Base-by-base conservation (phyloP, 768 basidiomycete genomes). In the Leccinum disarticulatum region DNA sequence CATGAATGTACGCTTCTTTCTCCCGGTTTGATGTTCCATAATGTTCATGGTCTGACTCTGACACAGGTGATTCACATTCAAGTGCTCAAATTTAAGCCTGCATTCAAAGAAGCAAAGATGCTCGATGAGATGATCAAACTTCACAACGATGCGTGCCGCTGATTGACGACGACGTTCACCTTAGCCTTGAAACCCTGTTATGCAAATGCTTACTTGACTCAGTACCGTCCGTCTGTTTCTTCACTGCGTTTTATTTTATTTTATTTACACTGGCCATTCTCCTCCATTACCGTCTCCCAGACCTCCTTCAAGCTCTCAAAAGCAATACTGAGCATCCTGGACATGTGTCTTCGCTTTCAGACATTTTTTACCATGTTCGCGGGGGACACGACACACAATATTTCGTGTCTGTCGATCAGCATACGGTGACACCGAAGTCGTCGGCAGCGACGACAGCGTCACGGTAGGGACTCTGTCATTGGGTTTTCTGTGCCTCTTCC, bases 41-140 rank as follows among this genome's bases (percentile, higher is more conserved):
- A 3, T 31, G n/a, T 31, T 15, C 13, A 22, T 7, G 5, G 19
- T 9, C 19, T 52, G 48, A 62, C 25, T 59, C 43, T 59, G 54
- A 17, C 56, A 51, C 53, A 91, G 90, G 89, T 92, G 53, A 78
- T 93, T 49, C 85, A 91, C 62, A 75, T 80, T 4, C 83, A 87
- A 73, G 76, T 87, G 3, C 66, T 77, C 47, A 76, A 77, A 55
- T 91, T 93, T 62, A 87, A 87, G 58, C 73, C 82, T 7, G 77
- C 70, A 3, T 77, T 93, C 53, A 72, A 72, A 22, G 66, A 75
- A 22, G 84, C 83, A 1, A 78, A 76, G 55, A 90, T 90, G 3
- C 77, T 94, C 14, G 92, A 93, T 65, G 87, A 91, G 57, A 87
- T 91, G 78, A 87, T 93, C 51, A 73, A 73, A 33, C 60, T 87